Base-by-base conservation (phyloP, 768 basidiomycete genomes). In the Galerina sulciceps region DNA sequence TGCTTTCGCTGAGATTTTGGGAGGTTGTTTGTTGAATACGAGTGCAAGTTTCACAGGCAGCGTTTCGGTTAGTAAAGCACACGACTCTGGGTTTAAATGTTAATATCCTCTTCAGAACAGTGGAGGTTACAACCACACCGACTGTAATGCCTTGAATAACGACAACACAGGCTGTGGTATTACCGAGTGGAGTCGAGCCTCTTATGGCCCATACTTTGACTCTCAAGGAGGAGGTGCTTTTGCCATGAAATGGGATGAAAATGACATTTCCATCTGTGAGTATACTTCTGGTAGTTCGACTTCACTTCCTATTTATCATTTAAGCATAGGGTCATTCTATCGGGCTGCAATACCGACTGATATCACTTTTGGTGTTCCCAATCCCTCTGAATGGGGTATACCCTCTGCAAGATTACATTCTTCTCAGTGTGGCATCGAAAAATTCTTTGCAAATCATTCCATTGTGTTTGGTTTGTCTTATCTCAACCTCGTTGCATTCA, bases 191-290 rank as follows among this genome's bases (percentile, higher is more conserved):
- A 94, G 92, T 65, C 79, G 80, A n/a, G 87, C 89, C 2, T 95
- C 94, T 0, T 96, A 92, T 70, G 94, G 93, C 0, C 86, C 88
- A 36, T 83, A 82, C 56, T 94, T 95, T 68, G 93, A 95, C 61
- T 79, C 81, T 1, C 85, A 85, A 68, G 85, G 89, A 13, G 94
- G 94, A 10, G 94, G 94, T 4, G 86, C 93, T 2, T 90, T 93
- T 65, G 93, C 87, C 1, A 93, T 93, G 91, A 89, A 90, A 64
- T 95, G 94, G 94, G 91, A 94, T 67, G 83, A 86, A 58, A 80
- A 78, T 56, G 87, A 87, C 1, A 92, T 93, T 55, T 84, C 87
- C 43, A 81, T 92, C 65, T 93, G 91, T 93, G 58, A 72, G 89
- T 78, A 31, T 31, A 31, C 13, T 8, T 36, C 26, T 31, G 5